Evolutionary conservation across 2,329 filamentous ascomycete genomes (phyloP), one percentile per base, ranked within the genome.

Genomic region (Venturia nashicola): DNA sequence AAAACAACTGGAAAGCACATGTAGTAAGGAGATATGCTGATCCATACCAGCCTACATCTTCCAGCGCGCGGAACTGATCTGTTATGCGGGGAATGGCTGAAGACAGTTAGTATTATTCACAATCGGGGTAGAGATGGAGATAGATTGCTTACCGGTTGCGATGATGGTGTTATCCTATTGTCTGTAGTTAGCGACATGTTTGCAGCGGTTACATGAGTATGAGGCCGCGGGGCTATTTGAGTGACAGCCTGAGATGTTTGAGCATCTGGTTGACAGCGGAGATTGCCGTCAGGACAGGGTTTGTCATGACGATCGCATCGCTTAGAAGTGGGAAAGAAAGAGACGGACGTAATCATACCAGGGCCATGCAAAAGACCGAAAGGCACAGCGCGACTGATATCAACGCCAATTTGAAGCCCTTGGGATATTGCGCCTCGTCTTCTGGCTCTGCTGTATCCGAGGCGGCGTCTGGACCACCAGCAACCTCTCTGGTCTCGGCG

Each of bases 21-120:
- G 73, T 75, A 48, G 75, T 77, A 55, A 78, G 72, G 32, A 78
- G 69, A 67, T 77, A 78, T 5, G 74, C 69, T 1, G 71, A 74
- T 5, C 72, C 74, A 68, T 79, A 80, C 77, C 77, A 79, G 14
- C 76, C 77, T 0, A 79, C 75, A 61, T 79, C 76, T 64, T 77
- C 73, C 16, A 79, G 71, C 7, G 76, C 72, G 23, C 77, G 71
- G 70, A 79, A 80, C 61, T 79, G 71, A 71, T 79, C 76, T 1
- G 78, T 80, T 66, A 80, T 80, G 34, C 72, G 71, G 12, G 78
- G 77, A 59, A 80, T 79, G 5, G 78, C 78, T 27, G 27, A 27
- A 27, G 4, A 27, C 2, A 27, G 27, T 27, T 27, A 27, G 27
- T 27, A 27, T 27, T 27, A 27, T 27, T 27, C 27, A 27, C 27